Evolutionary conservation across 2,329 filamentous ascomycete species (phyloP), one percentile per base, ranked within the genome.

Genomic region (Alternaria alternata): DNA sequence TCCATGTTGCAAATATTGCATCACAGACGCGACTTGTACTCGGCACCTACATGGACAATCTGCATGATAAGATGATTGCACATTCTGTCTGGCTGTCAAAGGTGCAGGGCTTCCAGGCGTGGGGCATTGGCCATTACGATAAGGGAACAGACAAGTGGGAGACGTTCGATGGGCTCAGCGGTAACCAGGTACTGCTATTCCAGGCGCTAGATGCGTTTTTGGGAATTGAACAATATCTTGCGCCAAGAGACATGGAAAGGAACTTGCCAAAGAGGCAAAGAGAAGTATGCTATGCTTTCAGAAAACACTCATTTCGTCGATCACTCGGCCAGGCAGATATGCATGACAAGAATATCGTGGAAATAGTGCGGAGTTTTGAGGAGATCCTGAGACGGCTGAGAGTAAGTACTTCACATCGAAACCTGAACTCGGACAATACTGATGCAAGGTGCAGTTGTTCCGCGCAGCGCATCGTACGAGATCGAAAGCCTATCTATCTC

Each of bases 141-240:
- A 18, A 26, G 16, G 30, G 20, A 18, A 20, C 26, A 7, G 38
- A 44, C 8, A 44, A 54, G 18, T 59, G 30, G 43, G 51, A 53
- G 12, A 43, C 36, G 26, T 59, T 36, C 16, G 56, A 59, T 28
- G 56, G 56, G 1, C 49, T 59, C 1, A 41, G 47, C 12, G 56
- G 56, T 9, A 59, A 54, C n/a, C 56, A 59, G 12, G 28, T 54
- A 14, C 36, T 54, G 30, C 24, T 53, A 1, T 59, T 54, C 38
- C 49, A 48, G 51, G 56, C 44, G 36, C 28, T 59, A 7, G 56
- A 59, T 32, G 56, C 56, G 11, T 54, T 59, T 44, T 28, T 59
- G n/a, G 56, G 56, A 24, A 54, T 59, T 7, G 51, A 59, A 8
- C 49, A 47, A 28, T 59, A 59, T 43, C 49, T 59, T 5, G 46